Evolutionary conservation across 441 rosid species (phyloP), one percentile per base, ranked within the genome.

Genomic region (Erodium texanum): DNA sequence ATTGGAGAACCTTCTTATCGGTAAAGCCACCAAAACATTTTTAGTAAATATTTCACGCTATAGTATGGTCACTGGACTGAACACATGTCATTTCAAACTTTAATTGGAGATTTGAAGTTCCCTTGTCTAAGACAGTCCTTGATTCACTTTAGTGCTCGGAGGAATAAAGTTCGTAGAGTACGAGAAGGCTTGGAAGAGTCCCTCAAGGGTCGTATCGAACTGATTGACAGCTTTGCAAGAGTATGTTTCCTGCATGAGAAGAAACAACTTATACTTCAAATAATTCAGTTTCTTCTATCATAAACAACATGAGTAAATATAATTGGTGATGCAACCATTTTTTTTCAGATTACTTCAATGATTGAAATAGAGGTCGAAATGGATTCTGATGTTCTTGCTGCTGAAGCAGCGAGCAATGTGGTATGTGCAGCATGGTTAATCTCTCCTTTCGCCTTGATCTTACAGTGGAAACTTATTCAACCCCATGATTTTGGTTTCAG

Each of bases 1-100:
- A 88, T 91, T 22, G 97, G 99, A 72, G 97, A 91, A 82, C 95
- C 93, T 70, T 84, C 96, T 67, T 93, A 89, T 80, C 96, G 97
- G 97, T 89, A 73, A 80, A 78, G 59, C 59, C 66, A 61, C 71
- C 66, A 73, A 68, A 75, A 73, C 71, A 62, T 73, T 73, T 8
- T 7, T 66, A n/a, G 23, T 58, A 52, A 14, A 48, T 64, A 65
- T 74, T 70, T 63, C 14, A 3, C 45, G 12, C 7, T 61, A 20
- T 24, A n/a, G 12, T 61, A n/a, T 68, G 24, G 48, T 32, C 66
- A 24, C 68, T 74, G 6, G 52, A 34, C 65, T 27, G 22, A 32
- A 29, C 65, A 48, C 36, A 19, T 43, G 20, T 59, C 59, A 52
- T 52, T 52, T 16, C 20, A 5, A 52, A 7, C 59, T 52, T 16